Conservation (phyloP, 73 alveolate species). For the Paramecium biaurelia region DNA sequence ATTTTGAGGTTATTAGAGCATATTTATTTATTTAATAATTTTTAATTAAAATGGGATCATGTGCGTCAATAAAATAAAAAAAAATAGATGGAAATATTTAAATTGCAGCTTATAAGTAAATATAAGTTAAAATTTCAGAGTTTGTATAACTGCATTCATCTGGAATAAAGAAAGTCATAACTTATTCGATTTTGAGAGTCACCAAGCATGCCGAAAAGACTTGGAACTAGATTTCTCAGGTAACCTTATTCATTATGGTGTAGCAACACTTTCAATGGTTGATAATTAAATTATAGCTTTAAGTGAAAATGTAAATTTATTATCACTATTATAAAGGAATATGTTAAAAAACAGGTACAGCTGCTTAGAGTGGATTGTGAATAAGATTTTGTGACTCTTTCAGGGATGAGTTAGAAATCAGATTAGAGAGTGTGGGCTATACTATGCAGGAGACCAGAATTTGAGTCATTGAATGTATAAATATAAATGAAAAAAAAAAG, state of each 20-base stretch:
- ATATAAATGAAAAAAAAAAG: background rate
- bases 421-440: slow-evolving; percentile 49
- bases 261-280: slow-evolving; percentile 44
- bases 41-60: background rate
- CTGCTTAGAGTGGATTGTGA: slow-evolving; percentile 9
- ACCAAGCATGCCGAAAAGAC: background rate
- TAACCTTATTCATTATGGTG: background rate
- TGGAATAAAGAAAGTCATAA: slow-evolving; percentile 51
- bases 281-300: slow-evolving; percentile 40
- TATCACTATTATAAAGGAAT: background rate
- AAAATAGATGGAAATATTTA: background rate
- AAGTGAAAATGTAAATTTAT: slow-evolving; percentile 10
- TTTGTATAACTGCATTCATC: slow-evolving; percentile 20
- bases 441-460: background rate
- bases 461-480: slow-evolving; percentile 11
- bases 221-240: slow-evolving; percentile 44
- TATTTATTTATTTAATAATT: background rate
- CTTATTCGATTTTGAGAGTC: slow-evolving; percentile 45
- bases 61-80: slow-evolving; percentile 32
- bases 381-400: background rate
- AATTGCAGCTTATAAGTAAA: slow-evolving; percentile 34
- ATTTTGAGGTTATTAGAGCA: background rate
- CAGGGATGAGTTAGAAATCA: slow-evolving; percentile 8
- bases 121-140: background rate
- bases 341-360: slow-evolving; percentile 19